Evolutionary conservation across 805 yeast species (phyloP), one percentile per base, ranked within the genome.

Genomic region (Saccharomycopsis sp.): DNA sequence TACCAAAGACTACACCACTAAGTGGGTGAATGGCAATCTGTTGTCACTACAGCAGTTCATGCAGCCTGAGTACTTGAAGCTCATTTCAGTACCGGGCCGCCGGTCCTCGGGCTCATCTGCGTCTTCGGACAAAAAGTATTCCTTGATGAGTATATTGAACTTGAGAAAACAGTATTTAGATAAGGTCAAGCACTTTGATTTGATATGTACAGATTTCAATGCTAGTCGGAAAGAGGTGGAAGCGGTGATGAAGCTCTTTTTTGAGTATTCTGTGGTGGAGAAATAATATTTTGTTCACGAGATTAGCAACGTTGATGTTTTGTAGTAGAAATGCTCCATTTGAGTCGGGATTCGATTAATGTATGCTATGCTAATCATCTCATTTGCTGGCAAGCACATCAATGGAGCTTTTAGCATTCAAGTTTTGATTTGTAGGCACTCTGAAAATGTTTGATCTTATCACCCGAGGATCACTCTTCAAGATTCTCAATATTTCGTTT

Each of bases 391-490:
- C n/a, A 50, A 52, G 24, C 12, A 81, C 79, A 56, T 81, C 80
- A 56, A 82, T 71, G 0, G 90, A 81, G 23, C 83, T 72, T 20
- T 85, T 84, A 16, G 79, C 76, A 62, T 82, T 83, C 59, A 84
- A 74, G 44, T 73, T 73, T 61, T 77, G 75, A 37, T 71, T 73
- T 62, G 81, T 78, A 63, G 81, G 78, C 55, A 84, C 83, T 69
- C 83, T 89, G 56, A 87, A 78, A 41, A 91, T 78, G 58, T 82
- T 80, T 21, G 92, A 82, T 68, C 97, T 80, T 60, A 92, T 81
- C 62, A 94, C 86, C 73, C 98, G 85, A 29, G 98, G 97, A 70
- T 92, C 99, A 60, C 83, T 81, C 66, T 85, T 83, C 63, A 92
- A 73, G 2, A 94, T 83, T 73, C 96, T 80, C 62, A 84, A 73